Evolutionary conservation across 2,329 filamentous ascomycete species (phyloP).

Genomic region (Bisporella sp.): DNA sequence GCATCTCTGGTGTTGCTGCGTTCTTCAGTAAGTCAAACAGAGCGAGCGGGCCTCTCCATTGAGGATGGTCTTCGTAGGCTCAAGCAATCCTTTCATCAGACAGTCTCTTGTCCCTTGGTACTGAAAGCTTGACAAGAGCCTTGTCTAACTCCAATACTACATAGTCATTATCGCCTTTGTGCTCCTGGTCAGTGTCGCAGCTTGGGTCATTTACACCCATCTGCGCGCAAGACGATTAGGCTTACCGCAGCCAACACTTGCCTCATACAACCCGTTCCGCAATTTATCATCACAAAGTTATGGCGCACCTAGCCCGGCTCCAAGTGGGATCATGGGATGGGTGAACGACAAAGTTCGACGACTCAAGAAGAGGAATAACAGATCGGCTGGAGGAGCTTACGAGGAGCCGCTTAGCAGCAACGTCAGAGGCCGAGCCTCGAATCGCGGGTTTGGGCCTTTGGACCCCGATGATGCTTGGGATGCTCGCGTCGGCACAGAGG

Average conservation of each 20-base stretch:
- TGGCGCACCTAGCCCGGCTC: constrained; percentile 36
- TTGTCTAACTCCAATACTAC: no score
- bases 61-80: no score
- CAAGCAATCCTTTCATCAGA: no score
- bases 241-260: constrained; percentile 62
- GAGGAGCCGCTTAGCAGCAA: constrained; percentile 44
- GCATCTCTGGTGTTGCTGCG: constrained; percentile 56
- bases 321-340: constrained; percentile 65
- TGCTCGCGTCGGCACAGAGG: constrained; percentile 67
- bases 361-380: constrained; percentile 58
- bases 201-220: constrained; percentile 67
- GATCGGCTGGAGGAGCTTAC: constrained; percentile 65
- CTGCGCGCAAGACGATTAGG: constrained; percentile 67
- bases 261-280: constrained; percentile 65
- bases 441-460: constrained; percentile 57
- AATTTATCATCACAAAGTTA: constrained; percentile 29
- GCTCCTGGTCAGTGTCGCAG: constrained; percentile 46
- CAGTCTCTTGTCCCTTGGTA: no score
- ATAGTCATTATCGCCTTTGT: constrained; percentile 60
- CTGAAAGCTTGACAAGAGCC: no score
- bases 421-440: constrained; percentile 33
- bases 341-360: constrained; percentile 57
- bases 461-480: constrained; percentile 88
- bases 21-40: constrained; percentile 41
- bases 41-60: no score